Conservation (phyloP, 768 basidiomycete species). For the Cubamyces lactineus region DNA sequence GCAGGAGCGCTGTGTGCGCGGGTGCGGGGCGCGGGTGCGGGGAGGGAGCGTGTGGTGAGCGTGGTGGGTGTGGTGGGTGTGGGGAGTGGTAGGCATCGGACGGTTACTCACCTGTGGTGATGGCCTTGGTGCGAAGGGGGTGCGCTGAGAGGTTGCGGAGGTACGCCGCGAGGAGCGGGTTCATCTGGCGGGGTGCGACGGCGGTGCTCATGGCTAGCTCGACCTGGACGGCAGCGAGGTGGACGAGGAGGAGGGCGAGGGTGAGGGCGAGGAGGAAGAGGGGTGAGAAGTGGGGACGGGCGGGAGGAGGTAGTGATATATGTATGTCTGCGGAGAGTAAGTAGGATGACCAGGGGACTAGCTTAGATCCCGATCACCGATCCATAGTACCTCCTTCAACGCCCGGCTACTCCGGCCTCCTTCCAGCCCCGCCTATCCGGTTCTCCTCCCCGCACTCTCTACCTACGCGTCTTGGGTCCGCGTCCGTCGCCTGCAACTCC, state of each 20-base stretch:
- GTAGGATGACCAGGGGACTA: background rate
- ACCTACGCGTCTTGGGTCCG: background rate
- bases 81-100: background rate
- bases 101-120: conserved; percentile 62
- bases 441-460: conserved; percentile 1
- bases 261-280: background rate
- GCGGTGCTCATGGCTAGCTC: conserved; percentile 27
- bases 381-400: conserved; percentile 9
- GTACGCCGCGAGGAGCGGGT: conserved; percentile 68
- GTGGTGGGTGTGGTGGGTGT: background rate
- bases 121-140: conserved; percentile 80
- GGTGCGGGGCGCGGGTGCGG: too few species aligned
- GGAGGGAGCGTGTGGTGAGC: background rate
- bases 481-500: too few species aligned
- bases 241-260: background rate
- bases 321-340: background rate
- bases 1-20: conserved; percentile 36
- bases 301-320: background rate
- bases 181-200: conserved; percentile 33
- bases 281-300: conserved; percentile 8
- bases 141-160: conserved; percentile 65
- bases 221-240: background rate
- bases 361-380: conserved; percentile 16
- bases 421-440: background rate
- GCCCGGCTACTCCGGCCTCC: conserved; percentile 14